Conservation (phyloP, 148 eudicot genomes). For the Vaccinium vitisidaea region DNA sequence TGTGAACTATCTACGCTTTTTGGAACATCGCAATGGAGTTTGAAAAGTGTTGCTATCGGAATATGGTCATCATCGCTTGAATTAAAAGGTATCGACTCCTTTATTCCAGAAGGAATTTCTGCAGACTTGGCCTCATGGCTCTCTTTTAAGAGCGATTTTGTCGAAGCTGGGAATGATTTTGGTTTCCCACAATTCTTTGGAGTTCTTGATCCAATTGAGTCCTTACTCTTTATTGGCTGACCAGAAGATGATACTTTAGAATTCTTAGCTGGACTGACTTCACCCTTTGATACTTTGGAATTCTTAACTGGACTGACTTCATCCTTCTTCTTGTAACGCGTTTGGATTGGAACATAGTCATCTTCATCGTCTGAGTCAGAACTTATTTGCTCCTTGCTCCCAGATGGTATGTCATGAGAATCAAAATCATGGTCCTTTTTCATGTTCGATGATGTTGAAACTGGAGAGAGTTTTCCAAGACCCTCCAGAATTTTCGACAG, state of each 20-base stretch:
- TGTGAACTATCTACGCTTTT: background rate
- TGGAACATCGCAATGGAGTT: background rate
- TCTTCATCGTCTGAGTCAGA: background rate
- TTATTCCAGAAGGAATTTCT: background rate
- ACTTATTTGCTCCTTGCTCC: background rate
- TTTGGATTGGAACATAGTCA: background rate
- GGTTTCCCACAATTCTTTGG: background rate
- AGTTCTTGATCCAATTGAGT: background rate
- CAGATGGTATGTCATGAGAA: background rate
- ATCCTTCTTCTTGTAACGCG: background rate
- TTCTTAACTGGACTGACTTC: background rate
- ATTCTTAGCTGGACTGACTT: background rate
- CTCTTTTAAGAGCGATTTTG: background rate
- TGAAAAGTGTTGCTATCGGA: background rate
- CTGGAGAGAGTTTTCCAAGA: background rate
- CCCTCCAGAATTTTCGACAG: background rate
- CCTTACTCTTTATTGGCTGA: background rate
- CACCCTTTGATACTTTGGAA: background rate
- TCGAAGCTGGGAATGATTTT: background rate
- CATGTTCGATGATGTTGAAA: background rate
- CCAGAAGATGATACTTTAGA: background rate
- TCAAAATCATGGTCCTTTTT: background rate
- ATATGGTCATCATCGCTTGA: background rate
- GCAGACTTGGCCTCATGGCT: background rate
- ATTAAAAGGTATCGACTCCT: background rate